Conservation (phyloP, 345 rosid species). For the Litchi chinensis region DNA sequence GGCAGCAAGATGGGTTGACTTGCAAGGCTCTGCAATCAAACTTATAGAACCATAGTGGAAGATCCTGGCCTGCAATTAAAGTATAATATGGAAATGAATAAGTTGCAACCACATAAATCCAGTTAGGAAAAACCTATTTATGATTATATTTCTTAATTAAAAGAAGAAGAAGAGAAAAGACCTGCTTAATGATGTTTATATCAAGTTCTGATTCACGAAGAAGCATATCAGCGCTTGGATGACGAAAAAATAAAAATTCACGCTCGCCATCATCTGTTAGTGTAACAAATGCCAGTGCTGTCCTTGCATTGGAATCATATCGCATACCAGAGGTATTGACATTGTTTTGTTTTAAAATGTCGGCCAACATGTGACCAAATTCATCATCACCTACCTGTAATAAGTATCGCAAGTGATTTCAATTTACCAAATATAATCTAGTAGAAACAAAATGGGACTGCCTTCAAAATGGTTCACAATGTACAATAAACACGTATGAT, state of each 20-base stretch:
- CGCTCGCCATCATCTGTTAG: constrained; percentile 93
- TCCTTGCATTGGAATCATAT: constrained; percentile 75
- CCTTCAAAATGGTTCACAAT: constrained; percentile 9
- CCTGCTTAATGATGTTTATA: constrained; percentile 69
- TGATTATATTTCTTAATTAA: neutral
- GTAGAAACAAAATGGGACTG: neutral
- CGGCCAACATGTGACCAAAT: constrained; percentile 90
- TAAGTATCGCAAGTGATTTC: neutral
- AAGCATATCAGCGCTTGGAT: constrained; percentile 99
- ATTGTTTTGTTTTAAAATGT: constrained; percentile 71
- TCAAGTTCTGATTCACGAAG: constrained; percentile 85
- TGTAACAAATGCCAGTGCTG: constrained; percentile 94
- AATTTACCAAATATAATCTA: neutral
- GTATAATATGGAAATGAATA: constrained; percentile 15
- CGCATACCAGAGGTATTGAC: constrained; percentile 84
- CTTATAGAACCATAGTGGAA: constrained; percentile 98
- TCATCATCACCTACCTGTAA: constrained; percentile 82
- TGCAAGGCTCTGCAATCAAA: constrained; percentile 94
- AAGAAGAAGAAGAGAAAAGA: constrained; percentile 25
- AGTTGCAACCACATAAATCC: neutral
- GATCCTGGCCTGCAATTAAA: constrained; percentile 69
- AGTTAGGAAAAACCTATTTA: neutral
- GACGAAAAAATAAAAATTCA: constrained; percentile 92
- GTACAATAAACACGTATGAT: constrained; percentile 4
- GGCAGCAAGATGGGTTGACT: constrained; percentile 90